Evolutionary conservation across 1,139 yeast genomes (phyloP).

Genomic region (Diutina sp.): DNA sequence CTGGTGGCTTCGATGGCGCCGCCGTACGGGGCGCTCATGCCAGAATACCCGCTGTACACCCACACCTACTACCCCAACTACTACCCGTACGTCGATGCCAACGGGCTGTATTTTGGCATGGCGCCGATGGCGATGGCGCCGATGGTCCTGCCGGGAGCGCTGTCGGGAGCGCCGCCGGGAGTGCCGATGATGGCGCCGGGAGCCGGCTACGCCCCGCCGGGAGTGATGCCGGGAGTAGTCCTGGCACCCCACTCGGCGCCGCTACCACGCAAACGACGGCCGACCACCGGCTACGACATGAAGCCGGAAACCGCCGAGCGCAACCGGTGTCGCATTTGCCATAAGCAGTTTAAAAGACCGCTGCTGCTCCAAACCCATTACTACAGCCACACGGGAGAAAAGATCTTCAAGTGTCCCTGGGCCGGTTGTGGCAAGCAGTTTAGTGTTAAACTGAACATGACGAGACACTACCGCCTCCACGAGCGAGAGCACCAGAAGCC

Average conservation of each 20-base stretch:
- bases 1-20: neutral
- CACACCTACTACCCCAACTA: neutral
- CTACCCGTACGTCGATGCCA: neutral
- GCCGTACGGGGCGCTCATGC: neutral
- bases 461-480: conserved; percentile 64
- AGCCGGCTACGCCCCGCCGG: neutral
- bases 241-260: neutral
- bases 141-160: neutral
- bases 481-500: neutral
- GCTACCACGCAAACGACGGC: neutral
- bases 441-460: conserved; percentile 69
- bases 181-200: neutral
- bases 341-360: conserved; percentile 70
- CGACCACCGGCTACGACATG: conserved; percentile 1
- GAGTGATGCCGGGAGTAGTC: neutral
- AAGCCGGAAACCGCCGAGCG: conserved; percentile 5
- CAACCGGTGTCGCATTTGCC: conserved; percentile 53
- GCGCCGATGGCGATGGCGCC: neutral
- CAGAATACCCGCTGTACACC: neutral
- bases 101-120: neutral
- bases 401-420: conserved; percentile 61
- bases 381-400: conserved; percentile 81
- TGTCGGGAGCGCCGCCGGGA: neutral
- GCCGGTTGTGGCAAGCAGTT: conserved; percentile 58
- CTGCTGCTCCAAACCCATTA: conserved; percentile 70